Evolutionary conservation across 202 grass and related monocot genomes (phyloP).

Genomic region (Eragrostis tef): DNA sequence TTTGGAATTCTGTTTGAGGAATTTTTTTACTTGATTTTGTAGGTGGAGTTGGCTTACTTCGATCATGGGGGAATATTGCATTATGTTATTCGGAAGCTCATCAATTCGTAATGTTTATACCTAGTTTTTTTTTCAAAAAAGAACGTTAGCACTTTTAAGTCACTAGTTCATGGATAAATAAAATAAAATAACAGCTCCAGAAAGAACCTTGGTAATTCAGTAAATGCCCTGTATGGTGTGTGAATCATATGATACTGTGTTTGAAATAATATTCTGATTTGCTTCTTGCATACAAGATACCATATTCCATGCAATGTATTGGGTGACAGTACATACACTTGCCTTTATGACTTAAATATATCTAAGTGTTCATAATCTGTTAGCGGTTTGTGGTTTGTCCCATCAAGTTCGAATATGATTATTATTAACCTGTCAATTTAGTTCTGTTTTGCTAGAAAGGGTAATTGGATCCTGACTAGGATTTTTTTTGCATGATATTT

Average conservation of each 20-base stretch:
- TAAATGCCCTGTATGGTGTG: neutral
- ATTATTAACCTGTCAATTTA: neutral
- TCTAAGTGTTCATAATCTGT: neutral
- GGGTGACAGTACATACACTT: neutral
- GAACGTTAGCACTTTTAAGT: neutral
- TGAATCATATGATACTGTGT: conserved; percentile 1
- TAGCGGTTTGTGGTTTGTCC: neutral
- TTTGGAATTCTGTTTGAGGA: neutral
- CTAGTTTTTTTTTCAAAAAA: neutral
- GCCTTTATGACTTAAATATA: neutral
- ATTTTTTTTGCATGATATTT: neutral
- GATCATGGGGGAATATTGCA: conserved; percentile 71
- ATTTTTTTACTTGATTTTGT: conserved; percentile 25
- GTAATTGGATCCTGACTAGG: neutral
- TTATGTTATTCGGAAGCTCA: conserved; percentile 59
- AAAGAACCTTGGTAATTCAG: neutral
- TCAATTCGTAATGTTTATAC: conserved; percentile 10
- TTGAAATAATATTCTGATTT: neutral
- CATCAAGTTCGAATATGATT: neutral
- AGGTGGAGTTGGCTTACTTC: conserved; percentile 75
- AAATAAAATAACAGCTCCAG: neutral
- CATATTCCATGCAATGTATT: neutral
- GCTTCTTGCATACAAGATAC: neutral
- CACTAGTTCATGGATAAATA: neutral
- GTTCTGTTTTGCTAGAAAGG: neutral